Conservation (phyloP, 106 monocot species). For the Platanthera guangdongensis region DNA sequence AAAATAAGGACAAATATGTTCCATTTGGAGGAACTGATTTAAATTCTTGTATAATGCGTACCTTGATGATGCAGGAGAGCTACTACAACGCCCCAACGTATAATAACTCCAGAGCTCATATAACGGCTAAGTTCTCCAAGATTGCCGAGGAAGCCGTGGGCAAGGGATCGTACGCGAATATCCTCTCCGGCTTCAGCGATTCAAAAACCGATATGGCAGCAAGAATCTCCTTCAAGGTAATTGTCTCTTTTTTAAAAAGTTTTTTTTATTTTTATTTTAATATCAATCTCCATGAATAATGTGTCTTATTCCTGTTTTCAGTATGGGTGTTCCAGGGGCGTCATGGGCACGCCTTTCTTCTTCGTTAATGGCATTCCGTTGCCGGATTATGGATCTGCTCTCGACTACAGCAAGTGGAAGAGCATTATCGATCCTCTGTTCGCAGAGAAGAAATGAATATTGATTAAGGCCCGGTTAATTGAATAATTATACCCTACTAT, state of each 20-base stretch:
- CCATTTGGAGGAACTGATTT: too few species aligned
- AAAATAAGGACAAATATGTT: too few species aligned
- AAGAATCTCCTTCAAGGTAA: slow-evolving; percentile 56
- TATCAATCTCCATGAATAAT: background rate
- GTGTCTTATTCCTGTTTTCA: slow-evolving; percentile 8
- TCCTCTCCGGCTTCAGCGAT: slow-evolving; percentile 39
- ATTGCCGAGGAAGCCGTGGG: slow-evolving; percentile 30
- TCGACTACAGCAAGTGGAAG: slow-evolving; percentile 43
- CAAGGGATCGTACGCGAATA: slow-evolving; percentile 14
- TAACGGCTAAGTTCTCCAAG: slow-evolving; percentile 27
- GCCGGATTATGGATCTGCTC: slow-evolving; percentile 17
- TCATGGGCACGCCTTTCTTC: slow-evolving; percentile 51
- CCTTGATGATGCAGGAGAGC: slow-evolving; percentile 27
- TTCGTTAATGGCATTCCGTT: slow-evolving; percentile 59
- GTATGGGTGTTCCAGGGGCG: slow-evolving; percentile 65
- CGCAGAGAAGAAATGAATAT: slow-evolving; percentile 5
- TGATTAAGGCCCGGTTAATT: background rate
- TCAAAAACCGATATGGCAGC: slow-evolving; percentile 31
- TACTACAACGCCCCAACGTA: slow-evolving; percentile 59
- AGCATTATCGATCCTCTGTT: slow-evolving; percentile 45
- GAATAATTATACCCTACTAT: too few species aligned
- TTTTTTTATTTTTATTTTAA: background rate
- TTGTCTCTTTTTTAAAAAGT: slow-evolving; percentile 20
- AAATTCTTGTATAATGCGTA: background rate
- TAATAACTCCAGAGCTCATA: slow-evolving; percentile 24